Conservation (phyloP, 2,329 filamentous ascomycete species). For the Nannizziopsis barbatae region DNA sequence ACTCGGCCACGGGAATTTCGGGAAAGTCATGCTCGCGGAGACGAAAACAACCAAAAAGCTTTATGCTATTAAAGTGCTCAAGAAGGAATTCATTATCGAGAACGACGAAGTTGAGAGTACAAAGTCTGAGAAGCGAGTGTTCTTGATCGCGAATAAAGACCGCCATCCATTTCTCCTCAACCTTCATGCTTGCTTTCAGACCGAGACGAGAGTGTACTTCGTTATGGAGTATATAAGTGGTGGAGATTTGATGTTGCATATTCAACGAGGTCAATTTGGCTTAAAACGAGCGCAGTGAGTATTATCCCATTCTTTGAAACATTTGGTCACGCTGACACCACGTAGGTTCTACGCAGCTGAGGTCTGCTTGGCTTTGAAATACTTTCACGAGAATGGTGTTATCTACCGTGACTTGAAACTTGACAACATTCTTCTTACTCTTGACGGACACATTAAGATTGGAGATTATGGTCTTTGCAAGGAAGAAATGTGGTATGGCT, state of each 20-base stretch:
- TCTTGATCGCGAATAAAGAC: constrained; percentile 93
- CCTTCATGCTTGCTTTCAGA: constrained; percentile 96
- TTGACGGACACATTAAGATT: constrained; percentile 98
- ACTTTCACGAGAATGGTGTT: constrained; percentile 98
- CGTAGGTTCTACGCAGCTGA: constrained; percentile 87
- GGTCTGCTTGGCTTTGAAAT: constrained; percentile 92
- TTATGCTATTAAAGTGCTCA: constrained; percentile 96
- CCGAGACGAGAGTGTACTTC: constrained; percentile 95
- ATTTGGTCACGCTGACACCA: not conserved
- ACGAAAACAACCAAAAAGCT: constrained; percentile 85
- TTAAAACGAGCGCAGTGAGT: constrained; percentile 89
- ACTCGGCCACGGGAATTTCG: constrained; percentile 96
- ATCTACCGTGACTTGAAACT: constrained; percentile 80
- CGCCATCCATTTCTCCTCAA: constrained; percentile 91
- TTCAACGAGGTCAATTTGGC: constrained; percentile 91
- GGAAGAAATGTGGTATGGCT: constrained; percentile 99
- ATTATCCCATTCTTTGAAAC: not conserved
- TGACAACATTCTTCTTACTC: constrained; percentile 81
- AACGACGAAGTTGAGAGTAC: constrained; percentile 98
- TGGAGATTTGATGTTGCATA: constrained; percentile 97
- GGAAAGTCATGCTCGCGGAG: constrained; percentile 98
- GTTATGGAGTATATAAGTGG: constrained; percentile 99
- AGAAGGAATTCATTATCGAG: constrained; percentile 99
- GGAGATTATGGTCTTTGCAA: constrained; percentile 98
- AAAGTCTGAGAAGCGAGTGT: constrained; percentile 92